Conservation (phyloP, 805 yeast genomes). For the Saturnispora saitoi region DNA sequence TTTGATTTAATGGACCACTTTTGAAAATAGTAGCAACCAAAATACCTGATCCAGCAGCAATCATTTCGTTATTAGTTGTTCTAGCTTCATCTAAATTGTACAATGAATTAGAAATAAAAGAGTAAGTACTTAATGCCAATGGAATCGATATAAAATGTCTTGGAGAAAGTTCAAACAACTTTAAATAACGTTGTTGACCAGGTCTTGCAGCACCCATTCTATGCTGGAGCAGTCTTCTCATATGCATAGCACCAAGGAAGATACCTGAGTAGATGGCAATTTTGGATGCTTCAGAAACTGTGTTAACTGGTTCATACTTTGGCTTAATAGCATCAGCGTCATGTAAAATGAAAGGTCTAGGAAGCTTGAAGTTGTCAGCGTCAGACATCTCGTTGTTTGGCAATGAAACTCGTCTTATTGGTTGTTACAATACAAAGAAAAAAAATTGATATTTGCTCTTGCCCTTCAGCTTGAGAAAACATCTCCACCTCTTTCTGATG, state of each 20-base stretch:
- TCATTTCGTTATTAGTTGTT: slow-evolving; percentile 23
- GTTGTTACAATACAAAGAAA: neutral
- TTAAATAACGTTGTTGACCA: slow-evolving; percentile 28
- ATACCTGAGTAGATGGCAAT: slow-evolving; percentile 25
- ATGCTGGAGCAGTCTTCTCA: slow-evolving; percentile 29
- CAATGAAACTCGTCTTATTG: neutral
- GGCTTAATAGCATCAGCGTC: slow-evolving; percentile 3
- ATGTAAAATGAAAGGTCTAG: slow-evolving; percentile 26
- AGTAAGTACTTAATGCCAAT: slow-evolving; percentile 26
- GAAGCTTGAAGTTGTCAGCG: slow-evolving; percentile 16
- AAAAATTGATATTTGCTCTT: neutral
- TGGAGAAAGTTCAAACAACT: slow-evolving; percentile 24
- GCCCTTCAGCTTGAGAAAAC: neutral
- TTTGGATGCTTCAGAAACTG: slow-evolving; percentile 24
- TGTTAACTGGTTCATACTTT: slow-evolving; percentile 25
- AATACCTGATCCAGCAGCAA: slow-evolving; percentile 21
- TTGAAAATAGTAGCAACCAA: slow-evolving; percentile 21
- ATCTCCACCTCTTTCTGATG: neutral
- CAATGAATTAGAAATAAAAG: slow-evolving; percentile 26
- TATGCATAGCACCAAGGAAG: slow-evolving; percentile 30
- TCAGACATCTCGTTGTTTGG: slow-evolving; percentile 6
- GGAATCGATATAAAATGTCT: slow-evolving; percentile 29
- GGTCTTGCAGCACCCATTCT: slow-evolving; percentile 33
- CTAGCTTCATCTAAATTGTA: slow-evolving; percentile 26
- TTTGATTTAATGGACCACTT: slow-evolving; percentile 27